A percentile compares a stretch with the other conserved stretches of the same genome.
Conservation (phyloP, 2,329 filamentous ascomycete genomes). For the Simplicillium sp. region DNA sequence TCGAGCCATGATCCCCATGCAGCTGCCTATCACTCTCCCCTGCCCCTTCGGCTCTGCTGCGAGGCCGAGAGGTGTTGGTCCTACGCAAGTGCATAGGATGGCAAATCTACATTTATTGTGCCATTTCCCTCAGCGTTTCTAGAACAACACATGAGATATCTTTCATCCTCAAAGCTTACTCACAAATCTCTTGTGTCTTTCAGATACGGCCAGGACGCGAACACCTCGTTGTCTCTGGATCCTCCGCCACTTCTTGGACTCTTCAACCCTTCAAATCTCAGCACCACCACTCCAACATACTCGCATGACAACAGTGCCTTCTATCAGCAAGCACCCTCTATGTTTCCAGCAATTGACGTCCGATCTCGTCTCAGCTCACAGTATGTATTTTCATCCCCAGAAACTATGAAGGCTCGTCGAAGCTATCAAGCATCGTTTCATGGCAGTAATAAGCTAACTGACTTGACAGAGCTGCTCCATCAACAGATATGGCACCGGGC, state of each 20-base stretch:
- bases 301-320: slow-evolving; percentile 38
- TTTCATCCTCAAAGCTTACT: too few species aligned
- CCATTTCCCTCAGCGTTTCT: too few species aligned
- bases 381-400: slow-evolving; percentile 29
- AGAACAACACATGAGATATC: too few species aligned
- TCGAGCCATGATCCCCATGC: too few species aligned
- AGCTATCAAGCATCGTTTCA: too few species aligned
- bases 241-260: slow-evolving; percentile 40
- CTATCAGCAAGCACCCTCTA: slow-evolving; percentile 32
- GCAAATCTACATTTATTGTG: too few species aligned
- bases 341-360: slow-evolving; percentile 40
- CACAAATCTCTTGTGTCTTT: slow-evolving; percentile 8
- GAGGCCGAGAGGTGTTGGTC: too few species aligned
- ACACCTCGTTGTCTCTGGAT: slow-evolving; percentile 43
- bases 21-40: too few species aligned
- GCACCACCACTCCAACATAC: slow-evolving; percentile 33
- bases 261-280: slow-evolving; percentile 40
- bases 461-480: neutral
- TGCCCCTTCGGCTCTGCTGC: too few species aligned
- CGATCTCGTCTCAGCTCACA: slow-evolving; percentile 44
- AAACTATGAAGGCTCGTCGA: neutral
- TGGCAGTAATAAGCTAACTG: too few species aligned
- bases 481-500: neutral
- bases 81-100: too few species aligned
- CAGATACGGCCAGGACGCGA: slow-evolving; percentile 48